Percentiles rank a stretch among this genome's conserved stretches.
Evolutionary conservation across 225 moss, liverwort and hornwort species (phyloP).

Genomic region (Straminergon stramineum): DNA sequence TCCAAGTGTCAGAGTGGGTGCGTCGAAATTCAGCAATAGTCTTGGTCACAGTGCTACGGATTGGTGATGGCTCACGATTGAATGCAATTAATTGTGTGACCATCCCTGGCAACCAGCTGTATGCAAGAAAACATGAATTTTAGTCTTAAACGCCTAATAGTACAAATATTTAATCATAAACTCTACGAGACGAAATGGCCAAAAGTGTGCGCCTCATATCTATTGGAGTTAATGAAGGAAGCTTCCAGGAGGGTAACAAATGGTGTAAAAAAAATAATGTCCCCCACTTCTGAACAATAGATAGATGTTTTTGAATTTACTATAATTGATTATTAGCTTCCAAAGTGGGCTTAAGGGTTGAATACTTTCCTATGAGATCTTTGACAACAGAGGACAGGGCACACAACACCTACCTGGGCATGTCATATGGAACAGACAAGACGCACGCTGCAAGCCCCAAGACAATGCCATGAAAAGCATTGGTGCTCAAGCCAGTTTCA

Average conservation of each 20-base stretch:
- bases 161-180: neutral
- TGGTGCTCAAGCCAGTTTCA: constrained; percentile 38
- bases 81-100: constrained; percentile 77
- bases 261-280: neutral
- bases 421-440: constrained; percentile 93
- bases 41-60: constrained; percentile 79
- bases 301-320: too few species aligned
- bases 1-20: constrained; percentile 99
- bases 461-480: constrained; percentile 62
- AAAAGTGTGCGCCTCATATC: neutral
- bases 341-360: neutral
- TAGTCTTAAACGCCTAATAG: neutral
- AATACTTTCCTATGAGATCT: neutral
- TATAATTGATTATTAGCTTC: neutral
- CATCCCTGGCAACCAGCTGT: constrained; percentile 95
- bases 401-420: constrained; percentile 61
- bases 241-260: neutral
- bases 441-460: constrained; percentile 92
- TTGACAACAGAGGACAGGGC: neutral
- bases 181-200: neutral
- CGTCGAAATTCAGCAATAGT: constrained; percentile 91
- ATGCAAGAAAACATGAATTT: neutral
- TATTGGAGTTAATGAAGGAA: neutral
- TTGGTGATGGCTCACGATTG: constrained; percentile 66
- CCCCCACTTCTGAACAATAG: neutral